Percentiles rank a stretch among this genome's conserved stretches.
phyloP scores from a whole-genome alignment of 2,329 filamentous ascomycete species.

The Colletotrichum magnum region DNA sequence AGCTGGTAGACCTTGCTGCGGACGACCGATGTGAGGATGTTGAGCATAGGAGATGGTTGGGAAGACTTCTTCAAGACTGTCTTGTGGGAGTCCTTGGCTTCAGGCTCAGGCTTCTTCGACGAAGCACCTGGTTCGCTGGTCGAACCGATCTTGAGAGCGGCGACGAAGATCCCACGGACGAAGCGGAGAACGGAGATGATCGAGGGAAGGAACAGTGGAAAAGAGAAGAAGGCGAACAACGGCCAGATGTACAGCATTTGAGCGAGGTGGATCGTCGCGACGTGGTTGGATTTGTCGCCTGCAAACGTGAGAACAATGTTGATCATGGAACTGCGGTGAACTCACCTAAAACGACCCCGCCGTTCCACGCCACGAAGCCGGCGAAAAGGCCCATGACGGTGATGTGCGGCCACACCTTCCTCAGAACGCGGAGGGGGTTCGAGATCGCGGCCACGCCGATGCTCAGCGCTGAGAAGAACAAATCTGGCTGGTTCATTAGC shows the following conservation, averaged over 20 bases:
- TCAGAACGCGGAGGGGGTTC: slow-evolving; percentile 62
- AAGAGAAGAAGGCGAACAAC: slow-evolving; percentile 90
- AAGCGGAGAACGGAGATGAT: slow-evolving; percentile 52
- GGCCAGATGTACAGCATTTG: slow-evolving; percentile 98
- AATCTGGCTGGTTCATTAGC: slow-evolving; percentile 58
- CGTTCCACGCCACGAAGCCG: slow-evolving; percentile 87
- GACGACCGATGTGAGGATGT: slow-evolving; percentile 44
- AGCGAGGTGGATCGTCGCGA: slow-evolving; percentile 87
- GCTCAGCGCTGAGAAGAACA: slow-evolving; percentile 72
- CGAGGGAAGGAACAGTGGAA: slow-evolving; percentile 77
- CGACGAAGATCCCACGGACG: background rate
- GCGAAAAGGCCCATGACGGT: slow-evolving; percentile 77
- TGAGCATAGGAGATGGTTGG: background rate
- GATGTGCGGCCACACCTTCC: slow-evolving; percentile 71
- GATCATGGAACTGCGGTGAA: background rate
- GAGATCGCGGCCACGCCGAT: slow-evolving; percentile 70
- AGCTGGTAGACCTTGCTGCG: slow-evolving; percentile 48
- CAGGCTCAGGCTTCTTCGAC: background rate
- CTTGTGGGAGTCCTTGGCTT: background rate
- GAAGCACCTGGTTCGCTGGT: background rate
- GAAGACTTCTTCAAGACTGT: background rate
- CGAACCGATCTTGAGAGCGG: background rate
- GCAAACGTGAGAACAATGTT: slow-evolving; percentile 45
- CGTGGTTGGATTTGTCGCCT: slow-evolving; percentile 96
- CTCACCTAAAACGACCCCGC: slow-evolving; percentile 89